Percentiles rank a stretch among this genome's conserved stretches.
Evolutionary conservation across 345 rosid genomes (phyloP).

Genomic region (Barbarea vulgaris): DNA sequence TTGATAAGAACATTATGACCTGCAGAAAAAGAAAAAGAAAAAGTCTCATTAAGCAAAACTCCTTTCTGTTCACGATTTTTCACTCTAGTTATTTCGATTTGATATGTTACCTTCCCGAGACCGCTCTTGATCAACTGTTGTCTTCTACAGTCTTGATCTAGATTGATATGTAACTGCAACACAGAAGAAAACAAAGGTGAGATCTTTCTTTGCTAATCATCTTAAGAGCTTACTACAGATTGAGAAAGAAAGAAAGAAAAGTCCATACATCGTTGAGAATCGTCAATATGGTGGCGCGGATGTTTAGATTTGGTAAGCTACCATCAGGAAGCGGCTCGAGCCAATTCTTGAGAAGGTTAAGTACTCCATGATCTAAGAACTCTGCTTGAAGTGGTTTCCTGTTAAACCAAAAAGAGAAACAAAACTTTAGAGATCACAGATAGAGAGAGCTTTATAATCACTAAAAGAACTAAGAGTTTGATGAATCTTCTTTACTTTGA

Average conservation of each 20-base stretch:
- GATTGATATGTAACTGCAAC: slow-evolving; percentile 62
- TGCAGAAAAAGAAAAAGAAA: background rate
- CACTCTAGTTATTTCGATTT: background rate
- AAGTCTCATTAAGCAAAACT: background rate
- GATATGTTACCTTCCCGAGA: slow-evolving; percentile 60
- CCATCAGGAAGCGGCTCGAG: slow-evolving; percentile 97
- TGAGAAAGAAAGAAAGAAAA: slow-evolving; percentile 24
- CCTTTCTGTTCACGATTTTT: background rate
- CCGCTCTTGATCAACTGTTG: slow-evolving; percentile 86
- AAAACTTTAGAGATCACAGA: background rate
- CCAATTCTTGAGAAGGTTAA: slow-evolving; percentile 78
- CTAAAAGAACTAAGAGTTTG: background rate
- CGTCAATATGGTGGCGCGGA: slow-evolving; percentile 71
- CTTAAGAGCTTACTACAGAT: background rate
- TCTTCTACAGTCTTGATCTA: slow-evolving; percentile 73
- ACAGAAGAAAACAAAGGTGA: slow-evolving; percentile 7
- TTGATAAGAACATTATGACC: slow-evolving; percentile 86
- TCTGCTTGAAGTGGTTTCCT: slow-evolving; percentile 76
- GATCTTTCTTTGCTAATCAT: background rate
- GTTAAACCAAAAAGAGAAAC: background rate
- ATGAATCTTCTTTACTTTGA: slow-evolving; percentile 35
- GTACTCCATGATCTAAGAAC: slow-evolving; percentile 85
- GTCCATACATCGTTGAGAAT: slow-evolving; percentile 64
- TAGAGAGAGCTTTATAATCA: background rate
- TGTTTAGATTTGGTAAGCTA: slow-evolving; percentile 83